A percentile compares a stretch with the other conserved stretches of the same genome.
Evolutionary conservation across 768 basidiomycete genomes (phyloP).

Genomic region (Paxillus ammoniavirescens): DNA sequence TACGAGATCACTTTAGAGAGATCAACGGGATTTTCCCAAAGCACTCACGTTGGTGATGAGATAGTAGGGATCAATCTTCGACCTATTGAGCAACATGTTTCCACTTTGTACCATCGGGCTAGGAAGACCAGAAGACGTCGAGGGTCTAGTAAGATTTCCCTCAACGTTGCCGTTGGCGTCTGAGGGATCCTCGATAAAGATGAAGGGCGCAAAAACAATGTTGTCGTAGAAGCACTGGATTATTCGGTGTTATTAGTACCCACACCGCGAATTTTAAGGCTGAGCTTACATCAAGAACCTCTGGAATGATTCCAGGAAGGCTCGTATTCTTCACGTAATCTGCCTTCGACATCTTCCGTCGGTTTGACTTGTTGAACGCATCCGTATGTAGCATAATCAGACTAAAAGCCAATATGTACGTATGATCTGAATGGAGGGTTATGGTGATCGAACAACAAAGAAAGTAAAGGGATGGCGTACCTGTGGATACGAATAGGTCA

Average conservation of each 20-base stretch:
- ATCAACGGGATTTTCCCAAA: background rate
- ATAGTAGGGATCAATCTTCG: conserved; percentile 88
- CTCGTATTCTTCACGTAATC: conserved; percentile 93
- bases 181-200: conserved; percentile 89
- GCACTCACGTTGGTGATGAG: conserved; percentile 73
- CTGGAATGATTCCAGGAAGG: conserved; percentile 77
- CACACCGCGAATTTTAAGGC: background rate
- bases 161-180: conserved; percentile 60
- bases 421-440: conserved; percentile 60
- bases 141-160: conserved; percentile 36
- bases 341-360: conserved; percentile 93
- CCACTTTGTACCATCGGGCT: conserved; percentile 31
- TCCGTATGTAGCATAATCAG: conserved; percentile 99
- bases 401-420: conserved; percentile 96
- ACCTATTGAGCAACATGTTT: conserved; percentile 48
- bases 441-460: background rate
- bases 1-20: conserved; percentile 27
- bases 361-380: conserved; percentile 97
- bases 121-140: conserved; percentile 32
- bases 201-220: conserved; percentile 92
- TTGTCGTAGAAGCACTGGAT: conserved; percentile 93
- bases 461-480: conserved; percentile 36
- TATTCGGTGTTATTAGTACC: background rate
- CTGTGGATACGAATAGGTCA: conserved; percentile 72
- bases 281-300: conserved; percentile 78